Evolutionary conservation across 768 basidiomycete species (phyloP), one percentile per base, ranked within the genome.

Genomic region (Coprinopsis cinerea): DNA sequence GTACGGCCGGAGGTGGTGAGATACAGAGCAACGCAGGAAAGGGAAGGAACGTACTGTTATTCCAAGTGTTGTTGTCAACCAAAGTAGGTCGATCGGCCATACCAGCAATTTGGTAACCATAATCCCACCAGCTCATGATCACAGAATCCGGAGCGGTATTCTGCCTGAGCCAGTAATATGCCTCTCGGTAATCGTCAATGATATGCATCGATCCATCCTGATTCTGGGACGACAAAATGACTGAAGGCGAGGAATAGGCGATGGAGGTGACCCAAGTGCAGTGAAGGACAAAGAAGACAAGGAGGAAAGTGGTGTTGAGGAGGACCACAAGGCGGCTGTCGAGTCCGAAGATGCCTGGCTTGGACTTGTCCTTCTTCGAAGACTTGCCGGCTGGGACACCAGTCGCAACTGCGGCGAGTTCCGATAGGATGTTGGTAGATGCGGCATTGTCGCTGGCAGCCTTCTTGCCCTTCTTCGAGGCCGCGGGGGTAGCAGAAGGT

Each of bases 101-200:
- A 34, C 96, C 96, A 34, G 96, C 96, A 61, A 98, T 97, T 67
- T 98, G 95, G 64, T 99, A 98, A 24, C 95, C 96, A 57, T 98
- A 99, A 70, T 98, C 96, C 96, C 96, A 98, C 96, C 96, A 99
- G 53, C 88, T 91, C 92, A 95, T 94, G 22, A 98, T 85, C 26
- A 98, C 94, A 4, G 92, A 83, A 53, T 90, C 85, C 65, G 92
- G 74, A 4, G 86, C 77, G 2, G 96, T 99, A 70, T 98, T 99
- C 70, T 94, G 88, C 46, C 96, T 77, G 42, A 99, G 67, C 96
- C 96, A 99, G 62, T 98, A 97, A 66, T 99, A 98, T 11, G 96
- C 96, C 72, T 98, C 96, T 51, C 96, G 79, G 83, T 97, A 99
- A 66, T 99, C 96, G 61, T 99, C 96, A 59, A 99, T 98, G 60